Evolutionary conservation across 768 basidiomycete genomes (phyloP).

Genomic region (Russula sp.): DNA sequence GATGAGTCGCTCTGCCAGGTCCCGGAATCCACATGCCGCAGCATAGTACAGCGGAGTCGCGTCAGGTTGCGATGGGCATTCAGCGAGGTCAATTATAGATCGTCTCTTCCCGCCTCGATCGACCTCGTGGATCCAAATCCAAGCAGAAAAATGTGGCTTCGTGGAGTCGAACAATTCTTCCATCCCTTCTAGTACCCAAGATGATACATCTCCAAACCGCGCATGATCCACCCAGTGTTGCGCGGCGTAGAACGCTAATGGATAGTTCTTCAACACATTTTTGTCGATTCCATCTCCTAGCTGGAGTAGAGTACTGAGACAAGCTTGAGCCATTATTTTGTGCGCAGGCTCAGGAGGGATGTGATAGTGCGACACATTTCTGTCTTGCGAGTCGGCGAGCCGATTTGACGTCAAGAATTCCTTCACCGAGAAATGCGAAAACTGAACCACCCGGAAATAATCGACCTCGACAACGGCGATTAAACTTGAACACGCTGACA

Average conservation of each 20-base stretch:
- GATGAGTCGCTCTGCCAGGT: background rate
- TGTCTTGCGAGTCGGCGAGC: no score
- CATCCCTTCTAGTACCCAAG: background rate
- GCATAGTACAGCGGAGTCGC: conserved; percentile 1
- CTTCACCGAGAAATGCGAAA: no score
- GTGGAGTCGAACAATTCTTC: background rate
- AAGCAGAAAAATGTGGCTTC: background rate
- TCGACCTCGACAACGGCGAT: no score
- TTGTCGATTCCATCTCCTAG: background rate
- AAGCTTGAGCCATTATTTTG: no score
- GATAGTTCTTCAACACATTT: no score
- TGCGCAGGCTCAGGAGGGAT: no score
- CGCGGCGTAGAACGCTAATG: no score
- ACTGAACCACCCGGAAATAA: no score
- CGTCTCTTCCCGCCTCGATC: background rate
- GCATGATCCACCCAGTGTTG: background rate
- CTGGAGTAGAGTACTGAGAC: background rate
- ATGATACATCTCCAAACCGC: background rate
- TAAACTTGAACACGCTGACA: no score
- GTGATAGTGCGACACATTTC: no score
- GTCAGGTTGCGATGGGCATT: background rate
- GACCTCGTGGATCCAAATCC: background rate
- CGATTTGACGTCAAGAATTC: no score
- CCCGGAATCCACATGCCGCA: background rate
- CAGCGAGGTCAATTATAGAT: background rate